Conservation (phyloP, 371 early-diverging fungal species). For the Mortierella sp. region DNA sequence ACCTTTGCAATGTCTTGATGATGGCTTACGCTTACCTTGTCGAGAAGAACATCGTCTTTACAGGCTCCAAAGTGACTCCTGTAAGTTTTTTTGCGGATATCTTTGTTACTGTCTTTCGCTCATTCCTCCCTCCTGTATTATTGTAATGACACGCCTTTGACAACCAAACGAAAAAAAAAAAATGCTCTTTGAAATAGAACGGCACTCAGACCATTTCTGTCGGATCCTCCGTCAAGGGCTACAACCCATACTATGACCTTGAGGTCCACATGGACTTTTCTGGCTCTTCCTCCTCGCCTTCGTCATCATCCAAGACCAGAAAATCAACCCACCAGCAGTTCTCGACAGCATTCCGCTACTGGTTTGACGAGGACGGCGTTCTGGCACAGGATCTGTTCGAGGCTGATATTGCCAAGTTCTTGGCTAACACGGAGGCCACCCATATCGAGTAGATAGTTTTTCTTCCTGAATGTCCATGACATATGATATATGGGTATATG, state of each 20-base stretch:
- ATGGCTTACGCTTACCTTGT: constrained; percentile 43
- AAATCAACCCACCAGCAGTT: constrained; percentile 41
- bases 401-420: constrained; percentile 38
- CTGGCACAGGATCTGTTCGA: constrained; percentile 46
- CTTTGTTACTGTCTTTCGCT: too few relatives aligned
- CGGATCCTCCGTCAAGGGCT: constrained; percentile 32
- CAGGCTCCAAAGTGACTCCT: constrained; percentile 44
- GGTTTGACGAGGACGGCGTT: constrained; percentile 54
- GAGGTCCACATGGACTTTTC: constrained; percentile 28
- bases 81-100: constrained; percentile 35
- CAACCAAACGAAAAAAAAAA: too few relatives aligned
- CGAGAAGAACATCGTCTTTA: constrained; percentile 43
- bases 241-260: constrained; percentile 50
- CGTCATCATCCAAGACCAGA: constrained; percentile 1
- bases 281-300: constrained; percentile 2
- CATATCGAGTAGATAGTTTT: constrained; percentile 25
- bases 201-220: constrained; percentile 34
- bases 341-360: constrained; percentile 47
- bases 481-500: too few relatives aligned
- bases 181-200: constrained; percentile 6
- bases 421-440: constrained; percentile 52
- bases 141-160: neutral
- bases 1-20: constrained; percentile 42
- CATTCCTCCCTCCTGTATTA: neutral
- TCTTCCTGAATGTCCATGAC: neutral